A percentile compares a stretch with the other conserved stretches of the same genome.
Evolutionary conservation across 805 yeast species (phyloP).

Genomic region (Candida taoyuanica): DNA sequence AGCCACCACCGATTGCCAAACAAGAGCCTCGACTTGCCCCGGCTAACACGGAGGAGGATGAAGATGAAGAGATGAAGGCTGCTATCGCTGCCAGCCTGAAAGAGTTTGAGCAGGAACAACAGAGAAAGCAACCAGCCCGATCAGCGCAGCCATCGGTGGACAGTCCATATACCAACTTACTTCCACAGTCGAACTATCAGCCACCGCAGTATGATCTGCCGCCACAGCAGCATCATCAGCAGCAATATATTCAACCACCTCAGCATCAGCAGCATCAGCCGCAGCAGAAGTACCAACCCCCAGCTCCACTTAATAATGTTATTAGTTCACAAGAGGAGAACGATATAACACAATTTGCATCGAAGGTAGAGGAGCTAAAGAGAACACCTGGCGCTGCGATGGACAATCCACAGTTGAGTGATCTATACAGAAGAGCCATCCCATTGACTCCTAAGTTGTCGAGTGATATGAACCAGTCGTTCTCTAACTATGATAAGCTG

Average conservation of each 20-base stretch:
- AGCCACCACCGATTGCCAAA: conserved; percentile 19
- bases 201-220: conserved; percentile 1
- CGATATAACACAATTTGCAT: conserved; percentile 61
- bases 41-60: conserved; percentile 42
- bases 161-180: conserved; percentile 18
- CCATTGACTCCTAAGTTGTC: conserved; percentile 67
- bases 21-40: conserved; percentile 3
- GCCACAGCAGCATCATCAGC: conserved; percentile 12
- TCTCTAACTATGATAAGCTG: conserved; percentile 57
- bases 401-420: conserved; percentile 40
- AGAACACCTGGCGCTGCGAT: conserved; percentile 12
- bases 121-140: conserved; percentile 22
- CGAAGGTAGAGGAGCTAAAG: conserved; percentile 46
- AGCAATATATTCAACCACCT: conserved; percentile 16
- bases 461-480: conserved; percentile 50
- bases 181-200: conserved; percentile 16
- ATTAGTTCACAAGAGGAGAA: conserved; percentile 59
- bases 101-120: conserved; percentile 48
- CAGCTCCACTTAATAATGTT: conserved; percentile 11
- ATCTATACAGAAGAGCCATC: conserved; percentile 54
- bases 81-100: conserved; percentile 89
- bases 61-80: conserved; percentile 85
- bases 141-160: conserved; percentile 11
- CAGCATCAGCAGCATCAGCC: conserved; percentile 13
- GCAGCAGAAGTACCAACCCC: conserved; percentile 16